phyloP scores from a whole-genome alignment of 176 grass and related monocot species.

The Calamus simplicifolius region DNA sequence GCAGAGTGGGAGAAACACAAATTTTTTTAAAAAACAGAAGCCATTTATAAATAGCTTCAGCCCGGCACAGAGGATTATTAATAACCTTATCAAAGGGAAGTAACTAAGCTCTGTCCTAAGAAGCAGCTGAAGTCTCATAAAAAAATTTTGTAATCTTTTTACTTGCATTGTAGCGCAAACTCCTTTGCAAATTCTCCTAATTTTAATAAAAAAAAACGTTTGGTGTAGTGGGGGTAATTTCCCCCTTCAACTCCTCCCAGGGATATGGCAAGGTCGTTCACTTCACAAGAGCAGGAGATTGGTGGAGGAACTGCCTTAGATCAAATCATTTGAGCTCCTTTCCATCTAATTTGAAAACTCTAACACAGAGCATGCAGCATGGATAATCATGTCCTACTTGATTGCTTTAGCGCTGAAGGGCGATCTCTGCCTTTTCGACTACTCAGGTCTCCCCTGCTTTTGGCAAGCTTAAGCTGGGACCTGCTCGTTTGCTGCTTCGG shows the following conservation, averaged over 20 bases:
- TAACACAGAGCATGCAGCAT: slow-evolving; percentile 14
- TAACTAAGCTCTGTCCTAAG: too few species aligned
- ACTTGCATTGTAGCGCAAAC: too few species aligned
- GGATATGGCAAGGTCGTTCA: slow-evolving; percentile 71
- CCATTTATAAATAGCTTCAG: too few species aligned
- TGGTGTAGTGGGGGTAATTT: too few species aligned
- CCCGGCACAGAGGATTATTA: too few species aligned
- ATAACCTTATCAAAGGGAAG: too few species aligned
- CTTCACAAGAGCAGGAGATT: slow-evolving; percentile 70
- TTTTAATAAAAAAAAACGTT: too few species aligned
- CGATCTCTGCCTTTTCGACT: slow-evolving; percentile 57
- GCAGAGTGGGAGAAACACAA: too few species aligned
- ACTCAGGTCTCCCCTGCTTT: slow-evolving; percentile 49
- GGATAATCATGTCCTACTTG: slow-evolving; percentile 69
- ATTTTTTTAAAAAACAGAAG: too few species aligned
- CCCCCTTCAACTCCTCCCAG: slow-evolving; percentile 13
- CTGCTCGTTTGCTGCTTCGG: slow-evolving; percentile 57
- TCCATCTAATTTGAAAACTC: background rate
- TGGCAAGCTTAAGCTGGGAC: slow-evolving; percentile 76
- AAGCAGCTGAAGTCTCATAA: too few species aligned
- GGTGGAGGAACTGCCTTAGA: slow-evolving; percentile 64
- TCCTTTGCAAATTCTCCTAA: too few species aligned
- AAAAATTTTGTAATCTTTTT: too few species aligned
- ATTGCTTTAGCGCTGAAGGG: slow-evolving; percentile 73
- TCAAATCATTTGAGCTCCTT: slow-evolving; percentile 39